Evolutionary conservation across 2,329 filamentous ascomycete genomes (phyloP), one percentile per base, ranked within the genome.

Genomic region (Trichoderma polysporum): DNA sequence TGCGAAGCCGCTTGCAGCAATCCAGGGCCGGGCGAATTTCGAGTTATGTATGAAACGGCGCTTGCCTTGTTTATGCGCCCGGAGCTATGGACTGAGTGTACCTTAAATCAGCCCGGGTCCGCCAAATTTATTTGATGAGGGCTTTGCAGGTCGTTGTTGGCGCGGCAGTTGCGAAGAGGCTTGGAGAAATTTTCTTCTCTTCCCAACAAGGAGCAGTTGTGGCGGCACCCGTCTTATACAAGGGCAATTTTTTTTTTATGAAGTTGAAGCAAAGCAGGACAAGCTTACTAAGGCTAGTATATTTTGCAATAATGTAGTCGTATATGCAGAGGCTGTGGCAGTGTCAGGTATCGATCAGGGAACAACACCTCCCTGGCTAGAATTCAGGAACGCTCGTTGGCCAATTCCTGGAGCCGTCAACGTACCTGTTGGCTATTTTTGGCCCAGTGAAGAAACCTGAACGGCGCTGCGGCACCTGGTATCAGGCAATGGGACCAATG

Each of bases 11-110:
- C 39, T 19, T 35, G 33, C 22, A 53, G 47, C n/a, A n/a, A n/a
- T n/a, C n/a, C n/a, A n/a, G n/a, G n/a, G n/a, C 39, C 41, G 29
- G 37, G 47, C 59, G 41, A 29, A 53, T 53, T 61, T 31, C 47
- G 37, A 50, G 27, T 60, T 35, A 33, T 60, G 60, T 27, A 62
- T 62, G 49, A 63, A 54, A 54, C 60, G 60, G 60, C 60, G 35
- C 60, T 63, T 63, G 60, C 60, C 60, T 53, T 53, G 31, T 63
- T 41, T 53, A 52, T 54, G 60, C 49, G 60, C 49, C 58, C 45
- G 39, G 39, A 61, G 41, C 45, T 61, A 49, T 39, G 19, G 31
- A 52, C 33, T n/a, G 52, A 56, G 52, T 9, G 17, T 56, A 37
- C 52, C 52, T 56, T 37, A 50, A 41, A 50, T 37, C 13, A 49